Conservation (phyloP, 169 alveolate genomes). For the Cyclospora cayetanensis region DNA sequence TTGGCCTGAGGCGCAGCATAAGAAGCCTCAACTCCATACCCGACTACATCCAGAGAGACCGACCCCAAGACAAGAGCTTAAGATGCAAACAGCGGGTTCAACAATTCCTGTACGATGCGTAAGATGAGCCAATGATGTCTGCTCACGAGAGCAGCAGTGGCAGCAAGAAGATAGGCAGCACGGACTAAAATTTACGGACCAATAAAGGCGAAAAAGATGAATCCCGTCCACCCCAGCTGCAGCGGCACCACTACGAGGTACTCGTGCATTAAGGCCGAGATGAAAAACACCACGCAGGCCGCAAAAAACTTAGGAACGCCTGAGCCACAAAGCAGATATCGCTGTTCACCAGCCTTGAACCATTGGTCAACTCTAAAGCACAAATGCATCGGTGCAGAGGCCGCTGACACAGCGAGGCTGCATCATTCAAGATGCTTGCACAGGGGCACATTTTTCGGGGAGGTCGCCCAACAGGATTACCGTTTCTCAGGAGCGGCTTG, state of each 20-base stretch:
- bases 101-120: neutral
- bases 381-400: too few relatives aligned
- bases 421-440: too few relatives aligned
- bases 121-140: neutral
- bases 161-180: neutral
- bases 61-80: too few relatives aligned
- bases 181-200: neutral
- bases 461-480: too few relatives aligned
- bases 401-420: too few relatives aligned
- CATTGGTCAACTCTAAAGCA: too few relatives aligned
- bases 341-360: too few relatives aligned
- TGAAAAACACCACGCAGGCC: conserved; percentile 79
- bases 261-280: conserved; percentile 91
- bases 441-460: too few relatives aligned
- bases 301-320: conserved; percentile 55
- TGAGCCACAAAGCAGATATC: neutral
- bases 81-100: too few relatives aligned
- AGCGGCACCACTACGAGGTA: conserved; percentile 90
- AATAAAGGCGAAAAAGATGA: conserved; percentile 83
- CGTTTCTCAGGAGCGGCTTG: conserved; percentile 90
- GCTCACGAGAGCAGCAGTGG: neutral
- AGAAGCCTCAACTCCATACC: too few relatives aligned
- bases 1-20: conserved; percentile 71
- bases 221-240: conserved; percentile 92
- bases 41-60: too few relatives aligned